phyloP scores from a whole-genome alignment of 176 grass and related monocot species.

The Canna indica region DNA sequence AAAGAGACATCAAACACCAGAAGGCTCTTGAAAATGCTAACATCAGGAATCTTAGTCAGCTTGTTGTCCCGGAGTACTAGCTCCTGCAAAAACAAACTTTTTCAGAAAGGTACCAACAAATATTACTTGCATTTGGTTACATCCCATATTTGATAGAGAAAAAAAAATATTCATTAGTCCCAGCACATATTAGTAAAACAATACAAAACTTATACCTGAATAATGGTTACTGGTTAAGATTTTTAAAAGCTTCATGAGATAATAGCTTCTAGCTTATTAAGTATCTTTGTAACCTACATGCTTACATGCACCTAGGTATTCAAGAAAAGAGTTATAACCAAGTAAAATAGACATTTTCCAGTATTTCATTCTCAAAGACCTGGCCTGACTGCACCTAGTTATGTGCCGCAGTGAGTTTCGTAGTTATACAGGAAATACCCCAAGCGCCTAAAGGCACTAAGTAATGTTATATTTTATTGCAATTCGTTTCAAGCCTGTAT shows the following conservation, averaged over 20 bases:
- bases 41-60: conserved; percentile 64
- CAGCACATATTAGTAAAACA: too few relatives aligned
- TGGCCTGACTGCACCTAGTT: too few relatives aligned
- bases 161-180: not conserved
- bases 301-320: too few relatives aligned
- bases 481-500: not conserved
- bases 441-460: not conserved
- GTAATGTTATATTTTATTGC: not conserved
- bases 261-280: too few relatives aligned
- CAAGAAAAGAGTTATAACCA: too few relatives aligned
- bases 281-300: too few relatives aligned
- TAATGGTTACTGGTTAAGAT: too few relatives aligned
- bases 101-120: not conserved
- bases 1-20: conserved; percentile 94
- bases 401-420: too few relatives aligned
- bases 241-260: too few relatives aligned
- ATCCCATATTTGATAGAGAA: not conserved
- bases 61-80: conserved; percentile 91
- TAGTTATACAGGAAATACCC: not conserved
- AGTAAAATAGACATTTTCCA: too few relatives aligned
- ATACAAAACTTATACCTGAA: too few relatives aligned
- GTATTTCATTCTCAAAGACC: too few relatives aligned
- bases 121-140: not conserved
- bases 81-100: conserved; percentile 37
- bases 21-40: conserved; percentile 67